Percentiles rank a stretch among this genome's conserved stretches.
Evolutionary conservation across 164 flowering plant species (phyloP).

Genomic region (Aristolochia californica): DNA sequence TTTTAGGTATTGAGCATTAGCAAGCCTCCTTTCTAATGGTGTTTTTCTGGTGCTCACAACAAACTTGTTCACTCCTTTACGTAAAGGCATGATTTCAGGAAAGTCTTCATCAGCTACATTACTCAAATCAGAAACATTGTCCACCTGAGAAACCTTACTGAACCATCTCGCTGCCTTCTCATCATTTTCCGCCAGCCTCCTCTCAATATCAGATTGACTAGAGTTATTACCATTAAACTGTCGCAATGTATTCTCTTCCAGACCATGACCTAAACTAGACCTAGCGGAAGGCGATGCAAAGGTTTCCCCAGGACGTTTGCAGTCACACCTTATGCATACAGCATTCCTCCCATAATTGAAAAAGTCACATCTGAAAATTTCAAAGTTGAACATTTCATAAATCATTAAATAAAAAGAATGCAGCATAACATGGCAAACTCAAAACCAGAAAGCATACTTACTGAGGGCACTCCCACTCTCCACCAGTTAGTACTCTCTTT

Average conservation of each 20-base stretch:
- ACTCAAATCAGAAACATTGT: conserved; percentile 32
- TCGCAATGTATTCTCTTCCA: not conserved
- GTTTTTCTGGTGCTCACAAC: conserved; percentile 70
- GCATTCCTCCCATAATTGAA: conserved; percentile 66
- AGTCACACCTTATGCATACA: conserved; percentile 85
- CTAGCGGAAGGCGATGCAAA: conserved; percentile 8
- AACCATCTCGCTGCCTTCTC: conserved; percentile 60
- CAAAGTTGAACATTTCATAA: not conserved
- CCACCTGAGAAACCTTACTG: conserved; percentile 53
- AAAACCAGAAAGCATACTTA: conserved; percentile 24
- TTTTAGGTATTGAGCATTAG: conserved; percentile 29
- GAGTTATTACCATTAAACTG: conserved; percentile 15
- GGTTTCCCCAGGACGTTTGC: conserved; percentile 55
- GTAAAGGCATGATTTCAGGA: conserved; percentile 65
- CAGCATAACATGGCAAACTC: not conserved
- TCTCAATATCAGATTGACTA: conserved; percentile 24
- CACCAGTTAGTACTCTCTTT: conserved; percentile 66
- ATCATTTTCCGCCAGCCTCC: conserved; percentile 41
- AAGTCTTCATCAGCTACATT: conserved; percentile 49
- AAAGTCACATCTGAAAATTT: conserved; percentile 62
- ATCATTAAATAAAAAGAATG: not conserved
- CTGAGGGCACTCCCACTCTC: conserved; percentile 99
- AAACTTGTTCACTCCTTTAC: conserved; percentile 65
- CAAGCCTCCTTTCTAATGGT: conserved; percentile 56
- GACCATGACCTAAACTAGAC: conserved; percentile 14